phyloP scores from a whole-genome alignment of 2,329 filamentous ascomycete genomes.

The Ploettnerulaceae sp. region DNA sequence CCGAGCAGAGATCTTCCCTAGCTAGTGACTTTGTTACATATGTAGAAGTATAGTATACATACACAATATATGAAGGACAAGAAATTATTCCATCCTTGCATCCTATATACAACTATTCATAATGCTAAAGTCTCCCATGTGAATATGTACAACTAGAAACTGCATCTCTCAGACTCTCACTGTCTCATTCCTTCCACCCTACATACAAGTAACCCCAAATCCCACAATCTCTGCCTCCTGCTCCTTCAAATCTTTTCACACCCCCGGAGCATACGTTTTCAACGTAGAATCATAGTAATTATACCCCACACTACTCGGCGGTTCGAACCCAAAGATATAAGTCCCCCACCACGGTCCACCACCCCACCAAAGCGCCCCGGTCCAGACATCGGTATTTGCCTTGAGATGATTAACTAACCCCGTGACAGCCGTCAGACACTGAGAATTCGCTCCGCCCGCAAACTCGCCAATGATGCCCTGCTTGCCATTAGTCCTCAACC shows the following conservation, averaged over 20 bases:
- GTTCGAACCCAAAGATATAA: conserved; percentile 48
- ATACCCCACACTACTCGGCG: conserved; percentile 39
- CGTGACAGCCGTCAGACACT: conserved; percentile 45
- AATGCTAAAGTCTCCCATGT: too few relatives aligned
- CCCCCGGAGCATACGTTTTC: conserved; percentile 1
- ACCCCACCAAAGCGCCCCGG: conserved; percentile 48
- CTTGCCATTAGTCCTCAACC: conserved; percentile 50
- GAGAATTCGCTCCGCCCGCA: conserved; percentile 46
- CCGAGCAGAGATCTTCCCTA: too few relatives aligned
- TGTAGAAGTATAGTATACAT: too few relatives aligned
- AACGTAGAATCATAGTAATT: conserved; percentile 7
- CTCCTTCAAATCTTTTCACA: neutral
- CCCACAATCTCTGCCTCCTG: neutral
- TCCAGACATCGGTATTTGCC: conserved; percentile 48
- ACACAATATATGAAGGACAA: too few relatives aligned
- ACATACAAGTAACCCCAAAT: neutral
- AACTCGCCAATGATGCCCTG: conserved; percentile 50
- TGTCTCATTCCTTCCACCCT: neutral
- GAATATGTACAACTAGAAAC: too few relatives aligned
- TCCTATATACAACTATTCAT: too few relatives aligned
- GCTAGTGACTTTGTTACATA: too few relatives aligned
- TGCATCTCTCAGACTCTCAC: too few relatives aligned
- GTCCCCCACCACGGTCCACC: conserved; percentile 43
- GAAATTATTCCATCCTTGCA: too few relatives aligned
- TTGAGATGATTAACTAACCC: conserved; percentile 45